A percentile compares a stretch with the other conserved stretches of the same genome.
These are phyloP conservation scores for Pseudognaphalium luteoalbum DNA, from an alignment of 129 eudicot genomes.

Conservation along the genomic window DNA sequence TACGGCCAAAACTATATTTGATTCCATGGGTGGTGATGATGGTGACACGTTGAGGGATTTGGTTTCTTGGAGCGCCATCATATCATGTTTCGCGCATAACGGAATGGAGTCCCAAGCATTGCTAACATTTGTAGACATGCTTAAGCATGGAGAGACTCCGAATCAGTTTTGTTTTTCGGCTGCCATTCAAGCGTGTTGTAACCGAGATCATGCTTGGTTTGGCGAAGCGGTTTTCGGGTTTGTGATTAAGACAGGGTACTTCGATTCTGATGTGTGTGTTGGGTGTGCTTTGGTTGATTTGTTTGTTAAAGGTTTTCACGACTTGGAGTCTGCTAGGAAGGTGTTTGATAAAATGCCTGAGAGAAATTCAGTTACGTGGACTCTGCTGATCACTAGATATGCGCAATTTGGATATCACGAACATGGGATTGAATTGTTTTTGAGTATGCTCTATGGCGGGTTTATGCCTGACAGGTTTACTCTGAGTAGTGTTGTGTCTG, in stretches of 20 bases:
- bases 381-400: slow-evolving; percentile 66
- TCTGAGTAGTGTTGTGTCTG: slow-evolving; percentile 52
- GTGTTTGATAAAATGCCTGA: slow-evolving; percentile 68
- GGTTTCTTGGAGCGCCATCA: slow-evolving; percentile 74
- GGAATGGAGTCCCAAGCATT: slow-evolving; percentile 51
- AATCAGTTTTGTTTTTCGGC: slow-evolving; percentile 66
- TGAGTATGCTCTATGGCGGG: slow-evolving; percentile 47
- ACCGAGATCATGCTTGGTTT: slow-evolving; percentile 32
- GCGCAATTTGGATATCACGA: slow-evolving; percentile 50
- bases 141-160: slow-evolving; percentile 48
- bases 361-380: slow-evolving; percentile 64
- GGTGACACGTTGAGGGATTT: slow-evolving; percentile 37
- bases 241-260: slow-evolving; percentile 54
- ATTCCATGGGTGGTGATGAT: slow-evolving; percentile 40
- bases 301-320: slow-evolving; percentile 55
- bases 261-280: slow-evolving; percentile 65
- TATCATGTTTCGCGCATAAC: slow-evolving; percentile 51
- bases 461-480: slow-evolving; percentile 63
- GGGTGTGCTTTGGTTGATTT: slow-evolving; percentile 77
- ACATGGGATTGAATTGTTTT: slow-evolving; percentile 46
- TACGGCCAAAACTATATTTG: slow-evolving; percentile 55
- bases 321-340: slow-evolving; percentile 51
- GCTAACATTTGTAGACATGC: slow-evolving; percentile 56
- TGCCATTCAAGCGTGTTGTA: slow-evolving; percentile 57
- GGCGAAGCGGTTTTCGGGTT: slow-evolving; percentile 54